phyloP scores from a whole-genome alignment of 345 rosid genomes.

The Gynandropsis gynandra region DNA sequence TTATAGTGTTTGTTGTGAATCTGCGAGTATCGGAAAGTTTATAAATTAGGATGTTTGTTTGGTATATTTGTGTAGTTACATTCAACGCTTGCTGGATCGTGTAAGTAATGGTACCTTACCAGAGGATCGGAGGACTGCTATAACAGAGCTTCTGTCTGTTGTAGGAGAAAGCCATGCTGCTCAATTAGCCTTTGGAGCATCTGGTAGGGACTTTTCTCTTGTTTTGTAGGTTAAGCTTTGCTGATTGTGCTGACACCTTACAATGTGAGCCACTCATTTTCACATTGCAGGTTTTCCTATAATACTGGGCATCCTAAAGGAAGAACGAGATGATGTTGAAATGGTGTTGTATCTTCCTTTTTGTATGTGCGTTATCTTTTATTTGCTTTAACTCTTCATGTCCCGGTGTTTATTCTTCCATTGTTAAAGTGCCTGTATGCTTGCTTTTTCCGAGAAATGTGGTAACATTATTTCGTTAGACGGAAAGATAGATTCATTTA shows the following conservation, averaged over 20 bases:
- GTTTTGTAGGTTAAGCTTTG: slow-evolving; percentile 3
- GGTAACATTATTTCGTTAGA: background rate
- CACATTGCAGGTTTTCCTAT: slow-evolving; percentile 82
- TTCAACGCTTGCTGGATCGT: slow-evolving; percentile 85
- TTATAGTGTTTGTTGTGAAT: background rate
- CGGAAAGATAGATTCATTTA: no score
- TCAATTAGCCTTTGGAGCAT: slow-evolving; percentile 85
- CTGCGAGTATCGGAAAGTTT: background rate
- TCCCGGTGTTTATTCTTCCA: background rate
- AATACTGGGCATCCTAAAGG: slow-evolving; percentile 69
- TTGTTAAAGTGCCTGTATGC: background rate
- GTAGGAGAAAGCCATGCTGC: slow-evolving; percentile 81
- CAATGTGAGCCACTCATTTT: background rate
- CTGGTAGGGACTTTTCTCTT: slow-evolving; percentile 42
- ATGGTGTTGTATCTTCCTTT: slow-evolving; percentile 43
- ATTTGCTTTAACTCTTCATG: slow-evolving; percentile 7
- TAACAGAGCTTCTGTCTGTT: slow-evolving; percentile 81
- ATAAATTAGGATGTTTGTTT: background rate
- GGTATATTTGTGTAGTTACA: slow-evolving; percentile 43
- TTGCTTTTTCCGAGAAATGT: background rate
- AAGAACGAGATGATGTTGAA: slow-evolving; percentile 86
- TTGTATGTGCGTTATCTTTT: slow-evolving; percentile 7
- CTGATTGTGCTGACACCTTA: slow-evolving; percentile 5
- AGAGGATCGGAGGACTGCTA: slow-evolving; percentile 85
- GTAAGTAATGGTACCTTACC: slow-evolving; percentile 79